Evolutionary conservation across 208 protist species (phyloP).

Genomic region (Leishmania martiniquensis): DNA sequence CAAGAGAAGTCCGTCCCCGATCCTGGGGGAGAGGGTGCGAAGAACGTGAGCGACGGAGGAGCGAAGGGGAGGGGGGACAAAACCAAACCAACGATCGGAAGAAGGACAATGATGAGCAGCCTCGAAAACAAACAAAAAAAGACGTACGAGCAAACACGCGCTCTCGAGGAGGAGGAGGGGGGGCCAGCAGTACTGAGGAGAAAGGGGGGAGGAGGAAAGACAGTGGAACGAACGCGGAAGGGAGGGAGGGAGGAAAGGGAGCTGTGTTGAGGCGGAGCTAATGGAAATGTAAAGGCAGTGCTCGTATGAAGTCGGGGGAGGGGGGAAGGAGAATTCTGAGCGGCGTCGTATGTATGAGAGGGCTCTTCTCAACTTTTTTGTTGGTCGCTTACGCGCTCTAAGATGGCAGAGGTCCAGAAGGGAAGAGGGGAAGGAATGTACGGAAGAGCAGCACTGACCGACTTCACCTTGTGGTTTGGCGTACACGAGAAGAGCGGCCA

Average conservation of each 20-base stretch:
- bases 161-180: neutral
- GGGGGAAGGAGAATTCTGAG: neutral
- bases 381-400: neutral
- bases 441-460: neutral
- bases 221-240: no score
- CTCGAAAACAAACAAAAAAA: neutral
- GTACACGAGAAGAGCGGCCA: no score
- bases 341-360: no score
- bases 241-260: no score
- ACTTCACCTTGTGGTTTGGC: no score
- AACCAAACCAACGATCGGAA: neutral
- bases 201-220: no score
- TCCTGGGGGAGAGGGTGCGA: neutral
- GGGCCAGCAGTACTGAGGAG: neutral
- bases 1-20: neutral
- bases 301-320: no score
- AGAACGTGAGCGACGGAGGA: no score
- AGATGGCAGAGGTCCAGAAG: neutral
- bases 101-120: neutral
- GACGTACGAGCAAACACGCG: neutral
- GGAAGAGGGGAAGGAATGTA: neutral
- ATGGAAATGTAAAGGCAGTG: no score
- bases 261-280: no score
- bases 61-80: neutral
- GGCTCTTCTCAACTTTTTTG: no score